phyloP scores from a whole-genome alignment of 306 rosid genomes.

The Inga laurina region DNA sequence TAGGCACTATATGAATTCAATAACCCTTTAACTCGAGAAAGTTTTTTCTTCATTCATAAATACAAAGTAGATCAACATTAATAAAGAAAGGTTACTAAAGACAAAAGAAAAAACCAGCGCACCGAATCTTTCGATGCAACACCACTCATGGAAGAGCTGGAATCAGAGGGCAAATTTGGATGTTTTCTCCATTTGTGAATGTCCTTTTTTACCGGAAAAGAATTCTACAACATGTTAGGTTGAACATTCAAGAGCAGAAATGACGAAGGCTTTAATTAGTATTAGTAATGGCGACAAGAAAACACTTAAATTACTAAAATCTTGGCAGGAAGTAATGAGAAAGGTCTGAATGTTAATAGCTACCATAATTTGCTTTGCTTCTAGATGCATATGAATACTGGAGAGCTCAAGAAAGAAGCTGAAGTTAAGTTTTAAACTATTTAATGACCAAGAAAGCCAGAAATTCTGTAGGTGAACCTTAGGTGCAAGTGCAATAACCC shows the following conservation, averaged over 20 bases:
- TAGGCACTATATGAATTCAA: conserved; percentile 14
- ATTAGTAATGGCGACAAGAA: background rate
- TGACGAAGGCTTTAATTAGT: conserved; percentile 4
- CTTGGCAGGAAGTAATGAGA: conserved; percentile 12
- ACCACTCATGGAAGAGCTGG: conserved; percentile 55
- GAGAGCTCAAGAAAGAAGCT: conserved; percentile 4
- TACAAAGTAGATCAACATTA: background rate
- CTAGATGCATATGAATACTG: background rate
- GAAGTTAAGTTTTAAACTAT: background rate
- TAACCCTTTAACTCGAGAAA: background rate
- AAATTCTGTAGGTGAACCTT: background rate
- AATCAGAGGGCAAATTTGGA: conserved; percentile 54
- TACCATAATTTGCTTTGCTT: too few relatives aligned
- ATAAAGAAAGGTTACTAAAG: background rate
- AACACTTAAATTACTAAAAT: conserved; percentile 28
- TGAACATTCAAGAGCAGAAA: conserved; percentile 28
- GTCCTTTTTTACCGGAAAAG: conserved; percentile 58
- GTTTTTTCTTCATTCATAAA: conserved; percentile 13
- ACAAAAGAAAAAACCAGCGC: conserved; percentile 37
- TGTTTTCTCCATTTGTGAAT: conserved; percentile 42
- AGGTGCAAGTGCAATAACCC: conserved; percentile 55
- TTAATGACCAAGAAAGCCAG: background rate
- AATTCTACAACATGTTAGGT: conserved; percentile 40
- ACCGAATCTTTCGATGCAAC: conserved; percentile 62
- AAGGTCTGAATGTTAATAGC: background rate